Base-by-base conservation (phyloP, 495 filamentous ascomycete species). In the Penicillium taxi region DNA sequence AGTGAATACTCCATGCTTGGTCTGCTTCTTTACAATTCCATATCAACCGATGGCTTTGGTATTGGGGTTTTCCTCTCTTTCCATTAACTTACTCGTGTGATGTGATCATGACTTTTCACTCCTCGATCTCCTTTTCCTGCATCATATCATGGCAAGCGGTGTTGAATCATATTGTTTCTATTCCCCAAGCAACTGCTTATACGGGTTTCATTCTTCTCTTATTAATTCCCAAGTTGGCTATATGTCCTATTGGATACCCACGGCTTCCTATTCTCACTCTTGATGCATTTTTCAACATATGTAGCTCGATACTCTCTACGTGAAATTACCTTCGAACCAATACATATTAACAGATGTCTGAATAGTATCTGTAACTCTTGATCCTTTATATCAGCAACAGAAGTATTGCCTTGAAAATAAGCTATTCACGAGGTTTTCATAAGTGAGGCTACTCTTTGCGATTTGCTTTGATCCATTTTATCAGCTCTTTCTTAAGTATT, bases 321-420 rank as follows among this genome's bases (percentile, higher is more conserved):
- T n/a, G n/a, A n/a, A n/a, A n/a, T n/a, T n/a, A n/a, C n/a, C n/a
- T 54, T 62, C 58, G 57, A 61, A 47, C 42, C 54, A 42, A 46
- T 65, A 59, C 59, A 63, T 47, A 60, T 52, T 64, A 64, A 36
- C 49, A 37, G 47, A 44, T 38, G 39, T 39, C 15, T 18, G 8
- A 15, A 14, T 25, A 14, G 13, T 26, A n/a, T n/a, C n/a, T n/a
- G n/a, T n/a, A n/a, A n/a, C n/a, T n/a, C n/a, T n/a, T n/a, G n/a
- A n/a, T n/a, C n/a, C n/a, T n/a, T n/a, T n/a, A n/a, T n/a, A n/a
- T n/a, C n/a, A n/a, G n/a, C n/a, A n/a, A n/a, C n/a, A n/a, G n/a
- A n/a, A n/a, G n/a, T n/a, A n/a, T n/a, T n/a, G n/a, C n/a, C n/a
- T n/a, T n/a, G n/a, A n/a, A n/a, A n/a, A n/a, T n/a, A n/a, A n/a